Conservation (phyloP, 1,284 basidiomycete species). For the Tremellales sp. region DNA sequence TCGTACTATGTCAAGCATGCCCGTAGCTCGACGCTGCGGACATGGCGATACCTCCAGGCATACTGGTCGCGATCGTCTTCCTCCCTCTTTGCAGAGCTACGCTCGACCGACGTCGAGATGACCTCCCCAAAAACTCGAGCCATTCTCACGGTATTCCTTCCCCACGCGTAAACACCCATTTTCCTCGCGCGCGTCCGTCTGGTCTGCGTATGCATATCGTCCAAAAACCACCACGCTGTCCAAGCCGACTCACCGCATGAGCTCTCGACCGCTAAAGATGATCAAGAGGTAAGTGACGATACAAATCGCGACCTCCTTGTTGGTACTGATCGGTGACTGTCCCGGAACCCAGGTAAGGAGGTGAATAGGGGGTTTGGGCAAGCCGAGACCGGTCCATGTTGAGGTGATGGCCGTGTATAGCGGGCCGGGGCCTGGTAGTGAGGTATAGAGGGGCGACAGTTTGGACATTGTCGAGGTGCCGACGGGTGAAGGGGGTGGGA, state of each 20-base stretch:
- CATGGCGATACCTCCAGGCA: no score
- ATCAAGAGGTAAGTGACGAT: slow-evolving; percentile 77
- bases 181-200: no score
- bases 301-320: slow-evolving; percentile 63
- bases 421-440: slow-evolving; percentile 36
- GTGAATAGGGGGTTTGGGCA: slow-evolving; percentile 32
- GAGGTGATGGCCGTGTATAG: slow-evolving; percentile 34
- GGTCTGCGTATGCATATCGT: no score
- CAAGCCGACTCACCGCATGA: slow-evolving; percentile 71
- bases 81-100: no score
- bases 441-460: slow-evolving; percentile 15
- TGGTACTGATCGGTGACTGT: slow-evolving; percentile 71
- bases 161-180: no score
- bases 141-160: no score
- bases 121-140: no score
- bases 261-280: slow-evolving; percentile 79
- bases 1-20: no score
- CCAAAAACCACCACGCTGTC: slow-evolving; percentile 15
- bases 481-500: not conserved
- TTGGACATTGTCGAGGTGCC: slow-evolving; percentile 8
- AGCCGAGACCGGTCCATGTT: slow-evolving; percentile 25
- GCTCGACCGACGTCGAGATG: no score
- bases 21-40: no score
- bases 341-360: slow-evolving; percentile 42
- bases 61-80: no score